phyloP scores from a whole-genome alignment of 2,329 filamentous ascomycete species.

The Orbilia blumenaviensis region DNA sequence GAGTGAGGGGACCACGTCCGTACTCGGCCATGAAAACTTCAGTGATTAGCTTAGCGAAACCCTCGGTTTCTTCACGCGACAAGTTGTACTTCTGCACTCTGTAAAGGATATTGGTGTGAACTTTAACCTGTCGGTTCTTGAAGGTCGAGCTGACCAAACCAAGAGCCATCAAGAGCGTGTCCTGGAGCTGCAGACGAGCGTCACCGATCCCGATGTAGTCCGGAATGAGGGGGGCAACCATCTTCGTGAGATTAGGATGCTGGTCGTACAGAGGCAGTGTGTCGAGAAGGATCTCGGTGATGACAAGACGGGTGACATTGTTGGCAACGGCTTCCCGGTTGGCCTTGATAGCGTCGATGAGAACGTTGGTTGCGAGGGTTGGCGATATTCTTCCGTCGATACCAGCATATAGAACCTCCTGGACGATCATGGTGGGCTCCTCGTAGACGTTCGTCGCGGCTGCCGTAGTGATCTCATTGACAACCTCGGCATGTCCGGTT shows the following conservation, averaged over 20 bases:
- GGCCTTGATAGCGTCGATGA: constrained; percentile 51
- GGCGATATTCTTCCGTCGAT: constrained; percentile 43
- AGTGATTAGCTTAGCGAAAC: constrained; percentile 94
- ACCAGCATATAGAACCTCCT: constrained; percentile 45
- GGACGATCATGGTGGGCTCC: constrained; percentile 43
- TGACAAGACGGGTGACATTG: constrained; percentile 4
- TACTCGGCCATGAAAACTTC: constrained; percentile 85
- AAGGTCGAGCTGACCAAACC: constrained; percentile 73
- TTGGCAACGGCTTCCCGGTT: constrained; percentile 23
- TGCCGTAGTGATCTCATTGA: constrained; percentile 33
- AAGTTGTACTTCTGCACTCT: constrained; percentile 97
- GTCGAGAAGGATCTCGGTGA: constrained; percentile 42
- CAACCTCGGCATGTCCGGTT: constrained; percentile 31
- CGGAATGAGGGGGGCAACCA: constrained; percentile 43
- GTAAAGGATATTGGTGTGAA: constrained; percentile 91
- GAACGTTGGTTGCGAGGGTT: constrained; percentile 22
- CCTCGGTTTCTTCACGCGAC: constrained; percentile 92
- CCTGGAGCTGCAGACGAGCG: constrained; percentile 67
- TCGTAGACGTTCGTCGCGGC: constrained; percentile 31
- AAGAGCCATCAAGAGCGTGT: constrained; percentile 74
- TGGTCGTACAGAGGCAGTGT: constrained; percentile 43
- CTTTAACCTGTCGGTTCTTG: constrained; percentile 80
- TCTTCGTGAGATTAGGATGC: constrained; percentile 27
- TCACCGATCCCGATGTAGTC: constrained; percentile 57
- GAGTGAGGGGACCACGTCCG: constrained; percentile 63